phyloP scores from a whole-genome alignment of 805 yeast species.

The Sugiyamaella valdiviana region DNA sequence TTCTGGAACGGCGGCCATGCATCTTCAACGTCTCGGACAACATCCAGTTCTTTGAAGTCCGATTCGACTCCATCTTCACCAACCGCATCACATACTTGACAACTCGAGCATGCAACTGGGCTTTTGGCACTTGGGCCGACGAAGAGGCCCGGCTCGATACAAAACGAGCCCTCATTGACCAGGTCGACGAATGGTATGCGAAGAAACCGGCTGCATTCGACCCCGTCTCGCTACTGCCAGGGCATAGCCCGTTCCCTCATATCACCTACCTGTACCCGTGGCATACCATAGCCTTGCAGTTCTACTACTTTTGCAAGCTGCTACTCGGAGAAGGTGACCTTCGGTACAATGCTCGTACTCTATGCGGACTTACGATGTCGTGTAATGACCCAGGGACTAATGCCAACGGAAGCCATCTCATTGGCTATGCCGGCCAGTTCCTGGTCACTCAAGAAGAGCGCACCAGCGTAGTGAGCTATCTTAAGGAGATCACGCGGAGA shows the following conservation, averaged over 20 bases:
- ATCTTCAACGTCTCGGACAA: conserved; percentile 4
- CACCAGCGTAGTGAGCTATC: too few relatives aligned
- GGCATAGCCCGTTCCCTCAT: conserved; percentile 1
- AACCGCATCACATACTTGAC: conserved; percentile 8
- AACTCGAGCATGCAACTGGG: conserved; percentile 11
- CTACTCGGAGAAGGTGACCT: conserved; percentile 1
- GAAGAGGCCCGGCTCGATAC: too few relatives aligned
- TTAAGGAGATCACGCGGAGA: too few relatives aligned
- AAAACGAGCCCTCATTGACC: not conserved
- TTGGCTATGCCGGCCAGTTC: too few relatives aligned
- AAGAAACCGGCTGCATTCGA: conserved; percentile 3
- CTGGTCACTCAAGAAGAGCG: too few relatives aligned
- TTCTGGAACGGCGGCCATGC: conserved; percentile 3
- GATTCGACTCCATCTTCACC: conserved; percentile 9
- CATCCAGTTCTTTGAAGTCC: conserved; percentile 2
- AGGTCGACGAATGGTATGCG: conserved; percentile 5
- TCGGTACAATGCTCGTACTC: not conserved
- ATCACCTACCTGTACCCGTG: conserved; percentile 1
- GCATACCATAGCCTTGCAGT: conserved; percentile 9
- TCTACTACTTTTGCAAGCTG: conserved; percentile 4
- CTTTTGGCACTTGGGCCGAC: not conserved
- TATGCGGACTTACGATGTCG: conserved; percentile 6
- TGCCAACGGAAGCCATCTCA: too few relatives aligned
- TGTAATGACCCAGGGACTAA: too few relatives aligned
- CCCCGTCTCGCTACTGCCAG: not conserved